A percentile compares a stretch with the other conserved stretches of the same genome.
Evolutionary conservation across 2,329 filamentous ascomycete genomes (phyloP).

Genomic region (Exophiala bonariae): DNA sequence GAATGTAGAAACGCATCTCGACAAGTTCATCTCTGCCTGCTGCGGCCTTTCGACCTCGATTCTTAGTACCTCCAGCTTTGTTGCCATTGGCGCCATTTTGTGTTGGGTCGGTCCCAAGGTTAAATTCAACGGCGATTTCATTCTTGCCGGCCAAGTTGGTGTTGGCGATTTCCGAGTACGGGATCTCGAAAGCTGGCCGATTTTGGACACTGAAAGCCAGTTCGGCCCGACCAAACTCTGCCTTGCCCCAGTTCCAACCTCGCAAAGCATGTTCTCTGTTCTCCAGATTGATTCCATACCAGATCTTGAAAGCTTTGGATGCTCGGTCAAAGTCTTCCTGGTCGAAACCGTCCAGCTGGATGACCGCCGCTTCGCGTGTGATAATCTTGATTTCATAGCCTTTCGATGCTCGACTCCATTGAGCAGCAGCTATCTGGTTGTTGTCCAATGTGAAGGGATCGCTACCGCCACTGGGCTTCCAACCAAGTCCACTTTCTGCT

Average conservation of each 20-base stretch:
- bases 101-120: slow-evolving; percentile 69
- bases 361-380: slow-evolving; percentile 77
- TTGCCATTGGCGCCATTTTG: slow-evolving; percentile 73
- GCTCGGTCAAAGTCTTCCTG: slow-evolving; percentile 93
- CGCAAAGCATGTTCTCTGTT: slow-evolving; percentile 90
- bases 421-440: slow-evolving; percentile 78
- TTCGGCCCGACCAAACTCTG: slow-evolving; percentile 93
- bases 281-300: slow-evolving; percentile 93
- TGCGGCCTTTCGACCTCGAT: slow-evolving; percentile 82
- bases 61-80: slow-evolving; percentile 68
- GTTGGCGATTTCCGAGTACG: slow-evolving; percentile 96
- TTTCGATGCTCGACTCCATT: slow-evolving; percentile 92
- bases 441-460: slow-evolving; percentile 93
- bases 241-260: slow-evolving; percentile 99
- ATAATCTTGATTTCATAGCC: slow-evolving; percentile 93
- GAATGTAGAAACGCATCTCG: slow-evolving; percentile 99
- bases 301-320: slow-evolving; percentile 92
- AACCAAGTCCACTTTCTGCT: slow-evolving; percentile 89
- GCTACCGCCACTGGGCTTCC: slow-evolving; percentile 78
- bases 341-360: slow-evolving; percentile 93
- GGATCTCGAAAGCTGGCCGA: slow-evolving; percentile 91
- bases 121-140: slow-evolving; percentile 94
- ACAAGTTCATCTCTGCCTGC: slow-evolving; percentile 90
- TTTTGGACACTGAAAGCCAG: slow-evolving; percentile 97
- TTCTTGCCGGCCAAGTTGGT: slow-evolving; percentile 97